phyloP scores from a whole-genome alignment of 441 rosid genomes.

The Adansonia madagascariensis region DNA sequence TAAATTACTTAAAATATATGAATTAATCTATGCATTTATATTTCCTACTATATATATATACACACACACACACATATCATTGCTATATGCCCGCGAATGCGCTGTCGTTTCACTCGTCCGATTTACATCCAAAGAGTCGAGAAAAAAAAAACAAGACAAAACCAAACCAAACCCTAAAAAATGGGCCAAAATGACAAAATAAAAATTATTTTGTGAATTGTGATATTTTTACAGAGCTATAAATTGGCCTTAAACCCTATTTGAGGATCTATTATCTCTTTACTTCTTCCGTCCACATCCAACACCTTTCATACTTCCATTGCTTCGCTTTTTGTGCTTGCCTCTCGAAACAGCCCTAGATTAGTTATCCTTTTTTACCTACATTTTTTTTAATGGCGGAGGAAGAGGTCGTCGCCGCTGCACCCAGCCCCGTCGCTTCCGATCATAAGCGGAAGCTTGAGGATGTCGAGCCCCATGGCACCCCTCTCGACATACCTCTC shows the following conservation, averaged over 20 bases:
- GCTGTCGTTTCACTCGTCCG: too few species aligned
- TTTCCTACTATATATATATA: too few species aligned
- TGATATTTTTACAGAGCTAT: too few species aligned
- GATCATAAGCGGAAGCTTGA: conserved; percentile 86
- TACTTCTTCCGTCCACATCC: not conserved
- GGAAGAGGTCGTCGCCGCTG: conserved; percentile 51
- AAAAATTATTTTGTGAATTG: too few species aligned
- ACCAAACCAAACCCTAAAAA: too few species aligned
- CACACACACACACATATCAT: too few species aligned
- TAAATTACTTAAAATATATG: too few species aligned
- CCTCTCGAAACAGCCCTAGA: conserved; percentile 29
- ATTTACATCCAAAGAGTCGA: too few species aligned
- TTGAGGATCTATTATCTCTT: not conserved
- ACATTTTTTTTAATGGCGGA: conserved; percentile 54
- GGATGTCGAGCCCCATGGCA: conserved; percentile 48
- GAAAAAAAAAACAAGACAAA: too few species aligned
- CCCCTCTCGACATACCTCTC: conserved; percentile 16
- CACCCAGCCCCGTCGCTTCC: conserved; percentile 37
- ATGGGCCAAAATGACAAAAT: too few species aligned
- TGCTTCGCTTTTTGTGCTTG: not conserved
- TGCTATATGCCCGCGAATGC: too few species aligned
- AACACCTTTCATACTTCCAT: not conserved
- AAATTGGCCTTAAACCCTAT: conserved; percentile 14
- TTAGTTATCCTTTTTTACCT: not conserved
- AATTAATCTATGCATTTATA: too few species aligned